phyloP scores from a whole-genome alignment of 257 asterid species.

The Penstemon barbatus region DNA sequence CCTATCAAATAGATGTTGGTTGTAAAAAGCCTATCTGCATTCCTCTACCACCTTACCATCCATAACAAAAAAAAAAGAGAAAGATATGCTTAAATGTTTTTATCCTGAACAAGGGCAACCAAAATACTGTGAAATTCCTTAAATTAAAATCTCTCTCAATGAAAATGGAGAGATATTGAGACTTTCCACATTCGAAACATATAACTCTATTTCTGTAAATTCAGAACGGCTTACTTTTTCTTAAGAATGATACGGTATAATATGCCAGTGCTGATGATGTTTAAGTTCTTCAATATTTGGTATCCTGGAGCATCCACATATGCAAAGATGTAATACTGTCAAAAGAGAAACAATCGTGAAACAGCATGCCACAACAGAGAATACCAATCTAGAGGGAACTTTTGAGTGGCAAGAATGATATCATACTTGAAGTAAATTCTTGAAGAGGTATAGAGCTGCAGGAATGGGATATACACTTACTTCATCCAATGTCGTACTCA shows the following conservation, averaged over 20 bases:
- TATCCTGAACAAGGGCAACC: constrained; percentile 15
- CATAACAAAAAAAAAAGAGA: constrained; percentile 9
- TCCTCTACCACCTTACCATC: constrained; percentile 26
- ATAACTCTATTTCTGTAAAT: constrained; percentile 23
- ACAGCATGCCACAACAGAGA: constrained; percentile 23
- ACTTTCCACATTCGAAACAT: constrained; percentile 16
- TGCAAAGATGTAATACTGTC: constrained; percentile 95
- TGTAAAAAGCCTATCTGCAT: constrained; percentile 10
- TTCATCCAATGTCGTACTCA: constrained; percentile 92
- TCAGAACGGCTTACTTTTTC: constrained; percentile 63
- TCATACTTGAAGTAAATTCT: constrained; percentile 93
- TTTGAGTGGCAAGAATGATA: constrained; percentile 23
- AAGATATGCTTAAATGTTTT: background rate
- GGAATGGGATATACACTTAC: constrained; percentile 96
- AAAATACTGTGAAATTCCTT: constrained; percentile 6
- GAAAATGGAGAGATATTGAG: constrained; percentile 10
- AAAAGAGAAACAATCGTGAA: constrained; percentile 33
- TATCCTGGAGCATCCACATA: constrained; percentile 99
- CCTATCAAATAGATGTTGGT: constrained; percentile 19
- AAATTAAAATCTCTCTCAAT: constrained; percentile 14
- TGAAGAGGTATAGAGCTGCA: constrained; percentile 89
- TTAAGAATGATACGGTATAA: constrained; percentile 88
- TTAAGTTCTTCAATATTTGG: constrained; percentile 92
- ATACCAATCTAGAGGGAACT: constrained; percentile 3
- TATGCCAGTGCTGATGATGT: constrained; percentile 96